phyloP scores from a whole-genome alignment of 129 eudicot species.

The Flaveria robusta region DNA sequence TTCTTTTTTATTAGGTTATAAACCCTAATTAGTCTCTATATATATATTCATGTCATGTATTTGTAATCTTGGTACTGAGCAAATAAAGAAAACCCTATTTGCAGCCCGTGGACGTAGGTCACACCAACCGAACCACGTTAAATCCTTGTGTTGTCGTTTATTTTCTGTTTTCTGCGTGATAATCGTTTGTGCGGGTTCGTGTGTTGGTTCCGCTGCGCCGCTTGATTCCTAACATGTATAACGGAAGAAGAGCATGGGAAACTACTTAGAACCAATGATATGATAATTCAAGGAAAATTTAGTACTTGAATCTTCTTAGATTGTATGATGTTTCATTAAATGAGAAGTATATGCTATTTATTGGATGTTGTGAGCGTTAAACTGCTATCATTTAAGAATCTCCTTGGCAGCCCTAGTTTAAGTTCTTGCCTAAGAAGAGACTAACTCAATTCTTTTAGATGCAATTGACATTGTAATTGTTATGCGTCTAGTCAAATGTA shows the following conservation, averaged over 20 bases:
- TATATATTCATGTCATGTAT: too few species aligned
- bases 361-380: constrained; percentile 6
- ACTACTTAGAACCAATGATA: constrained; percentile 20
- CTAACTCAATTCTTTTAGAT: neutral
- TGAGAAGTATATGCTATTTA: constrained; percentile 13
- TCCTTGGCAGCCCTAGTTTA: neutral
- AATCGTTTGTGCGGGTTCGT: too few species aligned
- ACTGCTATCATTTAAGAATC: neutral
- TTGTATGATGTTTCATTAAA: neutral
- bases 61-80: too few species aligned
- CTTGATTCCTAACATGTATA: too few species aligned
- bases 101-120: too few species aligned
- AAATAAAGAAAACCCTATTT: too few species aligned
- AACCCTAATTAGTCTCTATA: too few species aligned
- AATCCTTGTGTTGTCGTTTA: too few species aligned
- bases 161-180: too few species aligned
- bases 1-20: too few species aligned
- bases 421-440: neutral
- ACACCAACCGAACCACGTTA: too few species aligned
- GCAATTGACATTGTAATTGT: constrained; percentile 7
- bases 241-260: constrained; percentile 15
- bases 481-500: neutral
- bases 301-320: neutral
- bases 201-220: too few species aligned
- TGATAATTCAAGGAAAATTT: neutral